Percentiles rank a stretch among this genome's conserved stretches.
phyloP scores from a whole-genome alignment of 805 yeast species.

The Schwanniomyces occidentalis region DNA sequence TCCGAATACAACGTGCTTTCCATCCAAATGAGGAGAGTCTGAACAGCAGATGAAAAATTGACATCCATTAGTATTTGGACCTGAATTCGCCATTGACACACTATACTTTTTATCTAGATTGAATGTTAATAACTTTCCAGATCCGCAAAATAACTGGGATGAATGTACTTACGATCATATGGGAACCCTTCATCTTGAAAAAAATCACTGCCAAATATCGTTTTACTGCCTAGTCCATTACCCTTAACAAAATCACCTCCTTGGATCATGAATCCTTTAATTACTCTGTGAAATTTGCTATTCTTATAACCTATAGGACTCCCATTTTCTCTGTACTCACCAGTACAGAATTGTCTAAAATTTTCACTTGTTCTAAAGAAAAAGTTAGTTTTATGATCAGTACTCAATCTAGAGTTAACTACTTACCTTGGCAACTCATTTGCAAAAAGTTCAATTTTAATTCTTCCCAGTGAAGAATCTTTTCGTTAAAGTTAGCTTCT shows the following conservation, averaged over 20 bases:
- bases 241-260: constrained; percentile 49
- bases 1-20: constrained; percentile 94
- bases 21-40: constrained; percentile 87
- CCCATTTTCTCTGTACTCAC: constrained; percentile 40
- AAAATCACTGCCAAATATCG: constrained; percentile 39
- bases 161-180: constrained; percentile 19
- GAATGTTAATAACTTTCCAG: constrained; percentile 4
- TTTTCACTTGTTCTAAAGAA: constrained; percentile 44
- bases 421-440: constrained; percentile 38
- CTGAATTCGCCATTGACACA: constrained; percentile 53
- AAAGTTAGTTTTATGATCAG: constrained; percentile 8
- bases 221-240: constrained; percentile 45
- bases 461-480: constrained; percentile 32
- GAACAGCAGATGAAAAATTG: constrained; percentile 89
- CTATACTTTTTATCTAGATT: constrained; percentile 21
- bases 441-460: constrained; percentile 45
- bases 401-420: neutral
- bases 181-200: constrained; percentile 48
- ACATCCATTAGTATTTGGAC: constrained; percentile 94
- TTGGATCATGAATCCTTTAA: constrained; percentile 44
- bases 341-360: constrained; percentile 54
- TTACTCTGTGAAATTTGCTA: constrained; percentile 38
- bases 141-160: neutral
- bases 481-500: neutral
- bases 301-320: constrained; percentile 47